Base-by-base conservation (phyloP, 805 yeast genomes). In the Saccharomycopsis sp. region DNA sequence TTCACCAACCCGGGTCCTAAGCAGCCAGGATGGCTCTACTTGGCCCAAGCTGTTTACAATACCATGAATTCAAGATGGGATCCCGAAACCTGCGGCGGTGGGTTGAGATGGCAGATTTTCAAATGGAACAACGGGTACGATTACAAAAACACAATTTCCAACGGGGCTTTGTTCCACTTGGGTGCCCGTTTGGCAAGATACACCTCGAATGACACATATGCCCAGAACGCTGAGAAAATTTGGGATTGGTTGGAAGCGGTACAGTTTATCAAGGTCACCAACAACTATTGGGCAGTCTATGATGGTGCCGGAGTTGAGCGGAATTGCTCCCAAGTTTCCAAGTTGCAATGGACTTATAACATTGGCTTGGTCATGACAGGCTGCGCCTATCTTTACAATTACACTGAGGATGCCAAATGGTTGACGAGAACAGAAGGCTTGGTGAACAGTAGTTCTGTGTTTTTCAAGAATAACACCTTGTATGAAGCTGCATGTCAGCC, bases 61-160 rank as follows among this genome's bases (percentile, higher is more conserved):
- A 80, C 94, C 26, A 88, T 89, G 95, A 77, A 83, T 30, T 62
- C 68, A 22, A 73, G 96, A 59, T 89, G 97, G 98, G 96, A 88
- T 59, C 56, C 52, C 3, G 54, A 65, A 41, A 36, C 56, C 4
- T 89, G 98, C 63, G 72, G 68, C 33, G 97, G 98, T 45, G 97
- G 98, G 1, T 63, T 89, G 46, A 70, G 96, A 61, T 89, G 97
- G 97, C 97, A 89, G 65, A 89, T 89, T 54, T 89, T 80, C 64
- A 70, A 79, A 43, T 88, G 95, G 95, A 89, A 89, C 58, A 70
- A 85, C 5, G 98, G 97, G 48, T 89, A 87, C 58, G 82, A 84
- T 59, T 89, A 89, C 62, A 89, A 89, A 60, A 89, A 89, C 59
- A 66, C 95, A 27, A 85, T 88, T 44, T 71, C 94, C n/a, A 88